Evolutionary conservation across 805 yeast genomes (phyloP).

Genomic region (Wickerhamiella cacticola): DNA sequence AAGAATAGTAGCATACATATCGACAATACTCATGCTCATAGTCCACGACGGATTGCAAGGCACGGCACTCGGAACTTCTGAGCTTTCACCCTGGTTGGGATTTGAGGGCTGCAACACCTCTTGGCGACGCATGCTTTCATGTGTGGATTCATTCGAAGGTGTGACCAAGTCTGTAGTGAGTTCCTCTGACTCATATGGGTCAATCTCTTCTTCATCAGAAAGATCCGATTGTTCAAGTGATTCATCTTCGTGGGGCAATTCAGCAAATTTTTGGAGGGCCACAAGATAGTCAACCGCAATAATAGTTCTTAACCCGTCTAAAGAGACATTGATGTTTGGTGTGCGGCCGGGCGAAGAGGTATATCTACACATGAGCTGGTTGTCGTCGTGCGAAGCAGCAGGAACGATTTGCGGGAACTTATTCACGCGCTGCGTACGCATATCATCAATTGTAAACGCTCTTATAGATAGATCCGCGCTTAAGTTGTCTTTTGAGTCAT

Average conservation of each 20-base stretch:
- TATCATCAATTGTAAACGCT: constrained; percentile 69
- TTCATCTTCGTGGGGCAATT: constrained; percentile 31
- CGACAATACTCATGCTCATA: constrained; percentile 50
- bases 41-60: constrained; percentile 13
- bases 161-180: no score
- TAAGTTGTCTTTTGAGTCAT: constrained; percentile 44
- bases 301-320: constrained; percentile 71
- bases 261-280: constrained; percentile 56
- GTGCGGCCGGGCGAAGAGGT: constrained; percentile 20
- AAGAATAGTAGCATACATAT: constrained; percentile 63
- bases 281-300: constrained; percentile 78
- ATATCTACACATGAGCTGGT: constrained; percentile 55
- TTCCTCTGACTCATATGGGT: constrained; percentile 13
- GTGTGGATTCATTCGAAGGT: no score
- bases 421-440: constrained; percentile 48
- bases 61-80: neutral
- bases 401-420: constrained; percentile 77
- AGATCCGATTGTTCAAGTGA: neutral
- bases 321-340: constrained; percentile 27
- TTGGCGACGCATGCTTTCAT: no score
- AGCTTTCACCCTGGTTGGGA: neutral
- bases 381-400: constrained; percentile 42
- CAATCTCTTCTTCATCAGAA: constrained; percentile 16
- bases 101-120: no score
- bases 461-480: constrained; percentile 51